Base-by-base conservation (phyloP, 257 asterid species). In the Leonotis leonurus region DNA sequence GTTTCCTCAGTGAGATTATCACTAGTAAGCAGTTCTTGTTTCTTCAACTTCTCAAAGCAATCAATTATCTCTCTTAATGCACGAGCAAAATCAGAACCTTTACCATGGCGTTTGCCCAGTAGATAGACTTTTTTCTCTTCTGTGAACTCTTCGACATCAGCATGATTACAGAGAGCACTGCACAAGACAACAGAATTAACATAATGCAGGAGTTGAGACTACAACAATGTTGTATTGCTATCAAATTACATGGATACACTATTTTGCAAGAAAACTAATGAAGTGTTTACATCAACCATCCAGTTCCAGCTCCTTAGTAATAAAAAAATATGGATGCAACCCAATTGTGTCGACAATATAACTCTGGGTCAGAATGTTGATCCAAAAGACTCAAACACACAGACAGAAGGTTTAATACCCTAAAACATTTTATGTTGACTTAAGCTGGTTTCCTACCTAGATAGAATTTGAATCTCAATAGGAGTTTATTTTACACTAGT, bases 161-260 rank as follows among this genome's bases (percentile, higher is more conserved):
- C 89, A 70, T 92, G 97, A 78, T 79, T 87, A 73, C 98, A 92
- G 77, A 86, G 78, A 63, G 90, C 97, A 77, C 98, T 92, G 88
- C 16, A 65, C 32, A 67, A 69, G 51, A 57, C 60, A 24, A 56
- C 40, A 65, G 64, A 36, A 24, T 62, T 62, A 65, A 30, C 41
- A 68, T 35, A 45, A 39, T 7, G 46, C 43, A 68, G 44, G 36
- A 39, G 7, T 45, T 56, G 50, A 51, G 24, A 26, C 35, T 21
- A 12, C 6, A 0, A 26, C 27, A n/a, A 9, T 37, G 29, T 30
- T 54, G 2, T 11, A 37, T 22, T 29, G 48, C 29, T n/a, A 27
- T 40, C 48, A 61, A n/a, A 13, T 62, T 26, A 18, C 43, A 62
- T 37, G 18, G 30, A 32, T 2, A 56, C 51, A 26, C 14, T 25